Percentiles rank a stretch among this genome's conserved stretches.
phyloP scores from a whole-genome alignment of 805 yeast genomes.

The Lachancea sp. region DNA sequence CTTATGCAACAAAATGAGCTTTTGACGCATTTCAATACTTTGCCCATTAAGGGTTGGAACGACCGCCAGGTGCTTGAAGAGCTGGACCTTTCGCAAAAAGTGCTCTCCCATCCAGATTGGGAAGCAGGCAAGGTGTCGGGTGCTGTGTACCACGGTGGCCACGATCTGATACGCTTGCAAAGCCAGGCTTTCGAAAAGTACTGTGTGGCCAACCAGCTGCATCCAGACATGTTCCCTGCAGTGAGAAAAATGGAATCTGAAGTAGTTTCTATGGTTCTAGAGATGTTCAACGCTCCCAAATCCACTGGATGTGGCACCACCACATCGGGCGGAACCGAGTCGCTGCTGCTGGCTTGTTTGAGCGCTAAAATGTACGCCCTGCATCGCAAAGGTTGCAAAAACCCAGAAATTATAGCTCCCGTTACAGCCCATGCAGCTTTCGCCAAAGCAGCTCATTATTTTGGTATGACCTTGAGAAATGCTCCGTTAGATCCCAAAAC shows the following conservation, averaged over 20 bases:
- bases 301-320: slow-evolving; percentile 60
- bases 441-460: slow-evolving; percentile 87
- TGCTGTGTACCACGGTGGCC: slow-evolving; percentile 94
- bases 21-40: slow-evolving; percentile 37
- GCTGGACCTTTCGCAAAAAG: slow-evolving; percentile 41
- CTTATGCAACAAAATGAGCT: slow-evolving; percentile 49
- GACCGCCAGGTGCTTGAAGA: slow-evolving; percentile 42
- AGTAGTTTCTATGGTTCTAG: slow-evolving; percentile 84
- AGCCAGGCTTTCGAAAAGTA: slow-evolving; percentile 67
- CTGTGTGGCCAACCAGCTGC: slow-evolving; percentile 88
- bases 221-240: slow-evolving; percentile 96
- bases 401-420: slow-evolving; percentile 88
- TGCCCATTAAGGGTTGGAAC: slow-evolving; percentile 59
- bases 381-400: slow-evolving; percentile 47
- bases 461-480: slow-evolving; percentile 76
- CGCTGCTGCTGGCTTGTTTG: slow-evolving; percentile 75
- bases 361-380: slow-evolving; percentile 79
- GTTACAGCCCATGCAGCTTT: slow-evolving; percentile 90
- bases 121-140: slow-evolving; percentile 82
- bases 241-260: slow-evolving; percentile 95
- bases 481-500: slow-evolving; percentile 68
- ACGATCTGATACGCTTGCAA: slow-evolving; percentile 67
- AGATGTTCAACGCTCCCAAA: slow-evolving; percentile 73
- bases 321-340: slow-evolving; percentile 93
- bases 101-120: slow-evolving; percentile 70